Conservation (phyloP, 176 grass and related monocot species). For the Aegilops speltoides region DNA sequence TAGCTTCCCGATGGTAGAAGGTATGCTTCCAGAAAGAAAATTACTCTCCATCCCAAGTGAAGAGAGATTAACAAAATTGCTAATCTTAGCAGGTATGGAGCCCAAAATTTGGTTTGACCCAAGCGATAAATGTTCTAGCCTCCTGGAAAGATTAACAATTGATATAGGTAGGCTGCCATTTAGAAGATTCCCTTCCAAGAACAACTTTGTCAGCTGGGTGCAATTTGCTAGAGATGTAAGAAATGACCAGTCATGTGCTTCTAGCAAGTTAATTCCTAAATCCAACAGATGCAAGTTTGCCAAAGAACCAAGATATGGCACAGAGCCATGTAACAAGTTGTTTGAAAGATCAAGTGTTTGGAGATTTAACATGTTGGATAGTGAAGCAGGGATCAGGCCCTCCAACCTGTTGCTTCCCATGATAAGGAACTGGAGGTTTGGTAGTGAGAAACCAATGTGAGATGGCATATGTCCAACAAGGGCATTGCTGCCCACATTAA, state of each 20-base stretch:
- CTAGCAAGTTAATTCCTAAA: neutral
- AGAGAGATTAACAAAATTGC: conserved; percentile 37
- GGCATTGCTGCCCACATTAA: neutral
- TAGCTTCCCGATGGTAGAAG: conserved; percentile 37
- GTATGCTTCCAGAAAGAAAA: conserved; percentile 48
- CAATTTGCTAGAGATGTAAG: conserved; percentile 17
- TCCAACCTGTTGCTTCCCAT: neutral
- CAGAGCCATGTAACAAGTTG: neutral
- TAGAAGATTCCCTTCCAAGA: neutral
- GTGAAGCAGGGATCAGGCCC: neutral
- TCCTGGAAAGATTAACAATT: conserved; percentile 35
- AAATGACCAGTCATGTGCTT: neutral
- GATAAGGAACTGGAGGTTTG: neutral
- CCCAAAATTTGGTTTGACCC: neutral
- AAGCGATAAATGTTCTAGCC: conserved; percentile 11
- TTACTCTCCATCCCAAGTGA: conserved; percentile 39
- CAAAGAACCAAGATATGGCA: conserved; percentile 17
- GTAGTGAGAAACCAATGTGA: neutral
- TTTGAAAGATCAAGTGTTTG: neutral
- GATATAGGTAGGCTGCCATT: conserved; percentile 11
- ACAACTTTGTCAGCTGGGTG: neutral
- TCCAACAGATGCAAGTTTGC: neutral
- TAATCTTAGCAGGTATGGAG: conserved; percentile 27
- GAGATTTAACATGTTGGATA: conserved; percentile 1
- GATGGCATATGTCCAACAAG: too few relatives aligned